Conservation (phyloP, 1,284 basidiomycete species). For the Austroboletus rostrupii region DNA sequence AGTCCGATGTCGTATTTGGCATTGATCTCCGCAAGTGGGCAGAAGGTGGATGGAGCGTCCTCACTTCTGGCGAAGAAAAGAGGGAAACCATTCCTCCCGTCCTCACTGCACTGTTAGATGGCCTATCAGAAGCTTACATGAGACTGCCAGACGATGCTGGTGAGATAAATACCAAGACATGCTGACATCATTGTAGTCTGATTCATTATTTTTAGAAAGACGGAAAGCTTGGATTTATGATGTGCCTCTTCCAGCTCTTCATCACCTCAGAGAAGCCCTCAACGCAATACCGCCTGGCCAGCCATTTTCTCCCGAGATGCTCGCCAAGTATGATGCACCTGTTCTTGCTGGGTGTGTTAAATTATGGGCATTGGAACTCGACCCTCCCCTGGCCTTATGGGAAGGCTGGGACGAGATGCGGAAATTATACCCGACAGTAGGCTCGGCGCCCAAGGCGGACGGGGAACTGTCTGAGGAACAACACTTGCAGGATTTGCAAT, state of each 20-base stretch:
- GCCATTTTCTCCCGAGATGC: constrained; percentile 60
- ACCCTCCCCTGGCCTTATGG: constrained; percentile 77
- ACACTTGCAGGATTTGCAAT: constrained; percentile 64
- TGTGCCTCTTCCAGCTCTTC: constrained; percentile 77
- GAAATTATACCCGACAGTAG: constrained; percentile 77
- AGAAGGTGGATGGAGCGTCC: constrained; percentile 62
- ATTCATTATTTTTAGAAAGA: constrained; percentile 52
- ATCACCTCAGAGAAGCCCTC: constrained; percentile 79
- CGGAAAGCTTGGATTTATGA: constrained; percentile 93
- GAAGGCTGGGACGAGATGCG: constrained; percentile 90
- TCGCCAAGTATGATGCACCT: constrained; percentile 78
- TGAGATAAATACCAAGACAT: constrained; percentile 32
- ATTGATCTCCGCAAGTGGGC: constrained; percentile 86
- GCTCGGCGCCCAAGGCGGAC: constrained; percentile 49
- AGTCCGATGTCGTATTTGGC: constrained; percentile 83
- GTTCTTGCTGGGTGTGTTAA: constrained; percentile 83
- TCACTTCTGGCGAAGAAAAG: constrained; percentile 49
- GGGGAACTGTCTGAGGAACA: constrained; percentile 52
- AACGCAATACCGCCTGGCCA: constrained; percentile 69
- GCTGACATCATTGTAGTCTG: background rate
- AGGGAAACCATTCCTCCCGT: constrained; percentile 72
- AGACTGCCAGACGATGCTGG: constrained; percentile 62
- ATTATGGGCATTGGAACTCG: constrained; percentile 82
- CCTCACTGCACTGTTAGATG: constrained; percentile 63
- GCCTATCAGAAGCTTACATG: constrained; percentile 62